Evolutionary conservation across 2,329 filamentous ascomycete species (phyloP).

Genomic region (Ascocoryne sarcoides): DNA sequence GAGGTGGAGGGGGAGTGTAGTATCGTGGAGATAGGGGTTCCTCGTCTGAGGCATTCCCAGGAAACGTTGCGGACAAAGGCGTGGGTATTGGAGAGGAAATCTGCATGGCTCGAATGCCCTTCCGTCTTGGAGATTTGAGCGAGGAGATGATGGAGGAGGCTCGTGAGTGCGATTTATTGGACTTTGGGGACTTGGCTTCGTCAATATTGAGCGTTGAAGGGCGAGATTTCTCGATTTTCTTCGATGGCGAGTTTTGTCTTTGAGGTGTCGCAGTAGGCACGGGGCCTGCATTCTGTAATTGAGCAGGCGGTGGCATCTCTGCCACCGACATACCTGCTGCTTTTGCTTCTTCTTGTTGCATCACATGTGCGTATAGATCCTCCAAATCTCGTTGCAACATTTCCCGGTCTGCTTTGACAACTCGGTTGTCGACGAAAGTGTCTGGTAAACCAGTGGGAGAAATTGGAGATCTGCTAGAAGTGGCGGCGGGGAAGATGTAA

Average conservation of each 20-base stretch:
- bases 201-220: slow-evolving; percentile 34
- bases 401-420: slow-evolving; percentile 65
- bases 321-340: slow-evolving; percentile 44
- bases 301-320: slow-evolving; percentile 29
- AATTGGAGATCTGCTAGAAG: slow-evolving; percentile 28
- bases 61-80: slow-evolving; percentile 51
- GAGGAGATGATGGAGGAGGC: slow-evolving; percentile 51
- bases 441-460: slow-evolving; percentile 40
- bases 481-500: slow-evolving; percentile 40
- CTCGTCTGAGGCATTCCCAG: slow-evolving; percentile 46
- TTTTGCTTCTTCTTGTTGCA: slow-evolving; percentile 75
- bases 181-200: slow-evolving; percentile 28
- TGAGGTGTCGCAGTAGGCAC: slow-evolving; percentile 24
- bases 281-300: slow-evolving; percentile 20
- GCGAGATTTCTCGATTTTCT: slow-evolving; percentile 41
- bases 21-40: slow-evolving; percentile 47
- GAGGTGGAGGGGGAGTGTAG: slow-evolving; percentile 48
- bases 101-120: slow-evolving; percentile 37
- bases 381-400: slow-evolving; percentile 79
- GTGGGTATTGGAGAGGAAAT: slow-evolving; percentile 61
- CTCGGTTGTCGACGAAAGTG: slow-evolving; percentile 64
- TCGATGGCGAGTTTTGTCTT: slow-evolving; percentile 29
- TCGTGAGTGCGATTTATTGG: slow-evolving; percentile 38
- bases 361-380: slow-evolving; percentile 81
- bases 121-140: slow-evolving; percentile 47